A percentile compares a stretch with the other conserved stretches of the same genome.
phyloP scores from a whole-genome alignment of 306 rosid genomes.

The Hylodesmum podocarpum region DNA sequence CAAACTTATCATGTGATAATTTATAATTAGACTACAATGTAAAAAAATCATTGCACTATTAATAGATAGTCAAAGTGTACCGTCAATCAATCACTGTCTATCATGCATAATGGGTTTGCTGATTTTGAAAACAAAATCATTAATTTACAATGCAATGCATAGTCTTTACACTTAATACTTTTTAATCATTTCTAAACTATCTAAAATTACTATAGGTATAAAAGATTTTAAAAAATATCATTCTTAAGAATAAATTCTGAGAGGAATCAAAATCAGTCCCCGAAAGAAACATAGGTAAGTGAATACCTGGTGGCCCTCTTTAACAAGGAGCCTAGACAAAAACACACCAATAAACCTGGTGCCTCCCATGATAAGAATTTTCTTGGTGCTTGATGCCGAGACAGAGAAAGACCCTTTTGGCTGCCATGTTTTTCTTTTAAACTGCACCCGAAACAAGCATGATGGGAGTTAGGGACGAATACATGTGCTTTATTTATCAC shows the following conservation, averaged over 20 bases:
- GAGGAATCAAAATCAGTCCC: background rate
- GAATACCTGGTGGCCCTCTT: constrained; percentile 91
- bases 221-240: background rate
- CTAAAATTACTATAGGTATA: background rate
- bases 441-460: constrained; percentile 40
- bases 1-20: too few relatives aligned
- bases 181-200: background rate
- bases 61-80: too few relatives aligned
- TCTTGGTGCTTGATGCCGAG: constrained; percentile 75
- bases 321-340: constrained; percentile 91
- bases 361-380: constrained; percentile 96
- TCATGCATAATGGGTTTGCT: too few relatives aligned
- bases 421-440: constrained; percentile 58
- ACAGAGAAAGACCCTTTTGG: constrained; percentile 65
- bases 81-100: too few relatives aligned
- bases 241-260: background rate
- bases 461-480: background rate
- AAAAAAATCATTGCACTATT: too few relatives aligned
- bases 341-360: constrained; percentile 90
- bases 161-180: too few relatives aligned
- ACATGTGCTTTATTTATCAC: background rate
- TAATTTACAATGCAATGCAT: too few relatives aligned
- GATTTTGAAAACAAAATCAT: too few relatives aligned
- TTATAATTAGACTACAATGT: too few relatives aligned
- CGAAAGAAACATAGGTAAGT: background rate